Evolutionary conservation across 1,139 yeast genomes (phyloP), one percentile per base, ranked within the genome.

Genomic region (Lodderomyces oxycetoniae): DNA sequence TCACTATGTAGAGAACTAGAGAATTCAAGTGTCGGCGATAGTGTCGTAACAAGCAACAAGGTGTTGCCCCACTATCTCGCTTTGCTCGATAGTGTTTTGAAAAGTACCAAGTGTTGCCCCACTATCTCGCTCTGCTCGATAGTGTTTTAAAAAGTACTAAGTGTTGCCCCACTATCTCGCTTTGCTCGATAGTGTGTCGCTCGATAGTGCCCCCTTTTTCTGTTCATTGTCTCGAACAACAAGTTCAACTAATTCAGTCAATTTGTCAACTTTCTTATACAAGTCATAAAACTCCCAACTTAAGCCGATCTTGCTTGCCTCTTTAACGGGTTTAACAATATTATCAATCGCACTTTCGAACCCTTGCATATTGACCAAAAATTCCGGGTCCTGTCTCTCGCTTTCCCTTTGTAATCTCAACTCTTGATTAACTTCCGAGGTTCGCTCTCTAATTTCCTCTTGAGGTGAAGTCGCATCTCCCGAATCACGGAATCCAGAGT

Each of bases 351-450:
- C 67, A 10, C 49, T 41, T 19, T 58, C 65, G 74, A 87, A 85
- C 30, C 58, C 47, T 2, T 52, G 45, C 36, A 69, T 63, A 37
- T 73, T 65, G 11, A 73, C 72, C 20, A 64, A 54, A 52, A 85
- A 85, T 38, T 77, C 77, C 0, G 88, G 88, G 53, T 86, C 95
- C 28, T 71, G 76, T n/a, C 51, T 50, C 50, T 85, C 93, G 10
- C 88, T 89, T 27, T 67, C 63, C 30, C 68, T 53, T 56, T 83
- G 88, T 14, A 61, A 55, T 37, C 67, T 57, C 23, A 77, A 42
- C 6, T 76, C 72, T 39, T 52, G 54, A 27, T 55, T 38, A 26
- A 63, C 48, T 44, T 68, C 68, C 34, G 45, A 47, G 46, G 56
- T 64, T 45, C 64, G 58, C 49, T 55, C 67, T 40, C 56, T 66